phyloP scores from a whole-genome alignment of 495 filamentous ascomycete species.

The Trichoderma virens region DNA sequence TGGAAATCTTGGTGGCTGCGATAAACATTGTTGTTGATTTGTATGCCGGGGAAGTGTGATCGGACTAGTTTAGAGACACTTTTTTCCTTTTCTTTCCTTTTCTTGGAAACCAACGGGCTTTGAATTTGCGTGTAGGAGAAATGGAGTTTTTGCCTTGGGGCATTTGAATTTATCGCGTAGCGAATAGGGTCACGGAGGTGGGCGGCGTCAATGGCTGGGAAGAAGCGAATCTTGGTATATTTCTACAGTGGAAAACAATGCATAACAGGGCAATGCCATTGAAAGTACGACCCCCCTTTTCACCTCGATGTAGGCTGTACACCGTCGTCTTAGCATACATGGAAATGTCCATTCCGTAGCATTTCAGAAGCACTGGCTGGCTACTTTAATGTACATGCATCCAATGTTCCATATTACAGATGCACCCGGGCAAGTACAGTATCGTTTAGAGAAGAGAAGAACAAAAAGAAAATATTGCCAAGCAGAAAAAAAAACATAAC shows the following conservation, averaged over 20 bases:
- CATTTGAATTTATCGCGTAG: not conserved
- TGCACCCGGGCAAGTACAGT: not conserved
- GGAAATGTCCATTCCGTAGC: not conserved
- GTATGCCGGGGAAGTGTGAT: slow-evolving; percentile 47
- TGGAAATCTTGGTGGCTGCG: slow-evolving; percentile 88
- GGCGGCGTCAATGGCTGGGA: not conserved
- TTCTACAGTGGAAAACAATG: too few species aligned
- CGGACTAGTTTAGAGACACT: not conserved
- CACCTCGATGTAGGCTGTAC: not conserved
- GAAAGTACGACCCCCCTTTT: too few species aligned
- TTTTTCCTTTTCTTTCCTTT: too few species aligned
- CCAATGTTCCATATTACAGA: slow-evolving; percentile 2
- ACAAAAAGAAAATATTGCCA: not conserved
- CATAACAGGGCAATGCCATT: too few species aligned
- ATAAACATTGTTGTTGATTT: slow-evolving; percentile 96
- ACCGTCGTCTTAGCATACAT: not conserved
- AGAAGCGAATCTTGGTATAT: not conserved
- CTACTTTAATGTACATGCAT: not conserved
- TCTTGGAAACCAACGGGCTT: not conserved
- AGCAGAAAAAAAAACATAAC: not conserved
- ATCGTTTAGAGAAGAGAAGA: not conserved
- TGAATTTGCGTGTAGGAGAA: too few species aligned
- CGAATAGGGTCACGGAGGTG: not conserved
- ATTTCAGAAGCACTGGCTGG: not conserved
- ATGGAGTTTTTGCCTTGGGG: not conserved